Base-by-base conservation (phyloP, 257 asterid species). In the Ocimum tenuiflorum region DNA sequence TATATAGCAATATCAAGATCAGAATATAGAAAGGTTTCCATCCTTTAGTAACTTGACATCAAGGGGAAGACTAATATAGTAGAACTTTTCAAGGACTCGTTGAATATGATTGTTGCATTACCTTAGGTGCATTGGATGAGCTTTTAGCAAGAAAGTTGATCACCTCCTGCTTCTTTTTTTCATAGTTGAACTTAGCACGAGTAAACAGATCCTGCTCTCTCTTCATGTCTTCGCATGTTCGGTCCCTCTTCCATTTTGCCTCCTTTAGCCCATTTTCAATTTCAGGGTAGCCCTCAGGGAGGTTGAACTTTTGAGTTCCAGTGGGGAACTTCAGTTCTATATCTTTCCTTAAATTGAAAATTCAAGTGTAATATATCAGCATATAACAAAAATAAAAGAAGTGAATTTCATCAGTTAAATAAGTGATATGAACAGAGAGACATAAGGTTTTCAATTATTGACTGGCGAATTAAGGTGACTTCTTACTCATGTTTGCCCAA, bases 301-400 rank as follows among this genome's bases (percentile, higher is more conserved):
- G 72, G 75, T 43, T 55, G 56, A 70, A 57, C 35, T 41, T 79
- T 65, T 67, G 82, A 1, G 80, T 79, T 69, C 70, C 58, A 27
- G 65, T 74, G 1, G 98, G 85, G 82, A 91, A 91, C 72, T 77
- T 89, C 75, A 91, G 72, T 35, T 68, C 85, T 50, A 77, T 67
- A 22, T 73, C 85, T 72, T 65, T 74, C 70, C 91, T 83, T 69
- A 46, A 69, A 67, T n/a, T 55, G 67, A 69, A 73, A 50, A 61
- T 31, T 33, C 22, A 50, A 57, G 39, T 43, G 10, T 19, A 42
- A 75, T 55, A 43, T 51, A n/a, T n/a, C 39, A 39, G 22, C 14
- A 36, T 60, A 14, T 63, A 24, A 54, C 22, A 43, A 57, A 58
- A 41, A 55, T 48, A 19, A 65, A 38, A 27, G 41, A 31, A 49